Evolutionary conservation across 805 yeast species (phyloP).

Genomic region (Wickerhamomyces rabaulensis): DNA sequence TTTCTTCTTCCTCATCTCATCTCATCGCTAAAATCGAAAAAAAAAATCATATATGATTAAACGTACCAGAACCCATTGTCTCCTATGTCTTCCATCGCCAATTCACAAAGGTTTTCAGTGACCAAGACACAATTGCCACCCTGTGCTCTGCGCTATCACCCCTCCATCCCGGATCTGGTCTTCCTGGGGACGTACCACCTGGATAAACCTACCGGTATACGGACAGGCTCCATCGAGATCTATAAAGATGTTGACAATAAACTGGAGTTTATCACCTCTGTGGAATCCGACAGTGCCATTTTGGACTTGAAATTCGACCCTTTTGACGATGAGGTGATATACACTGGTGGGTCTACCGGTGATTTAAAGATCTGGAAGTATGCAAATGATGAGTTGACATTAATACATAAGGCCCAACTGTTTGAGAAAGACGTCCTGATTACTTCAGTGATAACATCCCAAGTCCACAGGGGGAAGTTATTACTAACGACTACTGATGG

Average conservation of each 20-base stretch:
- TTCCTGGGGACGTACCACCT: conserved; percentile 80
- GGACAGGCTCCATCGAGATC: conserved; percentile 61
- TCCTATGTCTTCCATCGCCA: neutral
- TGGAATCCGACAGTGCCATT: conserved; percentile 53
- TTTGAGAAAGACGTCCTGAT: conserved; percentile 48
- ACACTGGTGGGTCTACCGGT: conserved; percentile 81
- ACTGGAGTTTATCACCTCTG: conserved; percentile 22
- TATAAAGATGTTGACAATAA: conserved; percentile 19
- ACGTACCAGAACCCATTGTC: too few species aligned
- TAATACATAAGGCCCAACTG: conserved; percentile 34
- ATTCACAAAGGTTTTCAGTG: neutral
- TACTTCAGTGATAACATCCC: conserved; percentile 60
- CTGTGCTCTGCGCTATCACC: conserved; percentile 66
- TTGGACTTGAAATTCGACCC: conserved; percentile 73
- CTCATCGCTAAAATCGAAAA: too few species aligned
- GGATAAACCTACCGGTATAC: conserved; percentile 46
- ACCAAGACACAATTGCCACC: conserved; percentile 55
- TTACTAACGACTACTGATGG: conserved; percentile 70
- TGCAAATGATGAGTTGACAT: conserved; percentile 5
- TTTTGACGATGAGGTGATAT: conserved; percentile 39
- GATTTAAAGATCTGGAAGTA: conserved; percentile 59
- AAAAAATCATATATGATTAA: too few species aligned
- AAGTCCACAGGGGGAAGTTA: conserved; percentile 31
- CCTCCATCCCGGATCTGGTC: conserved; percentile 40
- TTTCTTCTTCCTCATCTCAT: too few species aligned